phyloP scores from a whole-genome alignment of 23 red algal genomes.

The Pyropia haitanensis region DNA sequence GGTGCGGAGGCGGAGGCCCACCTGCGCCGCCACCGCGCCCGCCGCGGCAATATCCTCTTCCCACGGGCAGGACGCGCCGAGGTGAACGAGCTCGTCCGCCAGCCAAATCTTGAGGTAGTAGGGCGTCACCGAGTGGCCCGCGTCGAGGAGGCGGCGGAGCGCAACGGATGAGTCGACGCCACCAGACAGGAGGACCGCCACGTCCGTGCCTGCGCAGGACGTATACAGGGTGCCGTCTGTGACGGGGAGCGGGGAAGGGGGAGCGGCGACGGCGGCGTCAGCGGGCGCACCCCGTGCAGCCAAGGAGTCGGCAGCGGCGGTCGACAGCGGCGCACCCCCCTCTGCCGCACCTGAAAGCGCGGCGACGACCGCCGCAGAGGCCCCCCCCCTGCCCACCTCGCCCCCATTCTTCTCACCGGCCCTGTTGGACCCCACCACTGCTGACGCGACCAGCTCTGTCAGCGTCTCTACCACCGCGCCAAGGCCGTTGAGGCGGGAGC shows the following conservation, averaged over 20 bases:
- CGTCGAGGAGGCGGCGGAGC: constrained; percentile 52
- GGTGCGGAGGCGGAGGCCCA: constrained; percentile 38
- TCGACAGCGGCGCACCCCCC: constrained; percentile 3
- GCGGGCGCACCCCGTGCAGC: neutral
- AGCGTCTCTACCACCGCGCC: neutral
- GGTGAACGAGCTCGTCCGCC: constrained; percentile 82
- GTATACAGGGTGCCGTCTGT: neutral
- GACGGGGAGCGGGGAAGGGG: neutral
- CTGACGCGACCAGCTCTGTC: too few species aligned
- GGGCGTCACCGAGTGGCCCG: constrained; percentile 42
- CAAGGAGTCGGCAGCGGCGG: neutral
- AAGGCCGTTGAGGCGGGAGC: neutral
- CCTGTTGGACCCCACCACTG: too few species aligned
- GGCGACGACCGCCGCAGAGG: too few species aligned
- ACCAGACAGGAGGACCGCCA: constrained; percentile 92
- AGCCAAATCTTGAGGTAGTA: constrained; percentile 99
- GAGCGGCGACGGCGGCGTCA: neutral
- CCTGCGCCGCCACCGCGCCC: constrained; percentile 53
- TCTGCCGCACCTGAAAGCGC: too few species aligned
- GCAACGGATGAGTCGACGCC: constrained; percentile 95
- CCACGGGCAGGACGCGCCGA: constrained; percentile 79
- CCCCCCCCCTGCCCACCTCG: too few species aligned
- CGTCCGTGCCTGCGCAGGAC: constrained; percentile 15
- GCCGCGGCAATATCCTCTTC: constrained; percentile 89
- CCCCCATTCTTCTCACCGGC: too few species aligned